Percentiles rank a stretch among this genome's conserved stretches.
Conservation (phyloP, 2,329 filamentous ascomycete genomes). For the Aspergillus aculeatinus region DNA sequence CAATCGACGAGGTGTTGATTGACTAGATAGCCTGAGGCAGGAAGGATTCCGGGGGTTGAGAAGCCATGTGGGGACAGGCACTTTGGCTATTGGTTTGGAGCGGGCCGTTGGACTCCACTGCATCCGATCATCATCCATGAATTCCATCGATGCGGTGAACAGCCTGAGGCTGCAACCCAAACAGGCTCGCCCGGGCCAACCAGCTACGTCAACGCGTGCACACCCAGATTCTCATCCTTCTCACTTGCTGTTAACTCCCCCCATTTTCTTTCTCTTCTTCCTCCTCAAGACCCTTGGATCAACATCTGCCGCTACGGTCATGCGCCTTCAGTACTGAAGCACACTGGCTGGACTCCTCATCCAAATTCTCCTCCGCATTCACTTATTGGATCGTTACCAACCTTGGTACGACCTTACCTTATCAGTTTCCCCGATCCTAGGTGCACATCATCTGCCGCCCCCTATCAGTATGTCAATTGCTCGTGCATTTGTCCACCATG, state of each 20-base stretch:
- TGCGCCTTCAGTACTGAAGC: slow-evolving; percentile 20
- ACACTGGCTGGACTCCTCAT: slow-evolving; percentile 19
- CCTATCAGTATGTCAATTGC: slow-evolving; percentile 1
- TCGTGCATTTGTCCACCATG: not conserved
- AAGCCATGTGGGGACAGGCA: slow-evolving; percentile 1
- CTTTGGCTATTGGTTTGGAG: not conserved
- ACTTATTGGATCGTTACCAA: slow-evolving; percentile 1
- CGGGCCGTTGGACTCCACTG: not conserved
- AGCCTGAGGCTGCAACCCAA: slow-evolving; percentile 1
- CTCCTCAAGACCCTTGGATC: slow-evolving; percentile 5
- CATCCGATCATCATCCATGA: not conserved
- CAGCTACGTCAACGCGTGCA: slow-evolving; percentile 19
- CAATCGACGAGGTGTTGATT: too few species aligned
- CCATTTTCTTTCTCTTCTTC: slow-evolving; percentile 6
- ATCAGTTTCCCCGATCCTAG: not conserved
- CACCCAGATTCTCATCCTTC: slow-evolving; percentile 22
- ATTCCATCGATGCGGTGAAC: not conserved
- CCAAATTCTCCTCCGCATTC: slow-evolving; percentile 1
- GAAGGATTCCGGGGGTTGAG: not conserved
- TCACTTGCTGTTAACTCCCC: slow-evolving; percentile 18
- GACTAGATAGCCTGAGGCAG: not conserved
- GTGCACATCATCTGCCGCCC: slow-evolving; percentile 7
- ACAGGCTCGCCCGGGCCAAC: slow-evolving; percentile 18
- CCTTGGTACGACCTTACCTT: slow-evolving; percentile 8
- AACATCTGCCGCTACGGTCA: slow-evolving; percentile 12